Evolutionary conservation across 225 moss, liverwort and hornwort species (phyloP).

Genomic region (Pseudisothecium myosuroides): DNA sequence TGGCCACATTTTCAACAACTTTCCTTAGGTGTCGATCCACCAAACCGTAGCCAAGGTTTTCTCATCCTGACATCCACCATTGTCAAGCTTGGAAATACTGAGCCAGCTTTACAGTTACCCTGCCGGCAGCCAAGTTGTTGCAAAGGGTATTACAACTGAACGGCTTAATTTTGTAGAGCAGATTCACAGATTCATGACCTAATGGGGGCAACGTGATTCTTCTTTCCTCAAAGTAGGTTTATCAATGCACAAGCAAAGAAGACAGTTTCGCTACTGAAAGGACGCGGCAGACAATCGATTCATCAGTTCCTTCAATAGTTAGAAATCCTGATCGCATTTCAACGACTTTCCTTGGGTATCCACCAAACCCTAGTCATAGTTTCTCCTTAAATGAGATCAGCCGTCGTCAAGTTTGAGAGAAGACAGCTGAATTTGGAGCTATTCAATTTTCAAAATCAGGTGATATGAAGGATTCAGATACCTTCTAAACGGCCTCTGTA

Average conservation of each 20-base stretch:
- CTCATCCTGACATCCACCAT: too few species aligned
- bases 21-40: neutral
- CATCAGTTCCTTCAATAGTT: neutral
- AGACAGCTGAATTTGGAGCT: neutral
- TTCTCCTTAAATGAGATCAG: neutral
- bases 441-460: neutral
- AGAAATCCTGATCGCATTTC: neutral
- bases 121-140: neutral
- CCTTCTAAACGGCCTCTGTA: neutral
- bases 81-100: too few species aligned
- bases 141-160: neutral
- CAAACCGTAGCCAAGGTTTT: neutral
- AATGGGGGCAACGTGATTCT: neutral
- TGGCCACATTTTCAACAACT: neutral
- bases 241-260: neutral
- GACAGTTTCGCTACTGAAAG: neutral
- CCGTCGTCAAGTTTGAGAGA: neutral
- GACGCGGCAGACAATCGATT: neutral
- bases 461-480: neutral
- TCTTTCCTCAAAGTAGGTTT: neutral
- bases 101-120: too few species aligned
- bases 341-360: neutral
- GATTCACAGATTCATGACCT: neutral
- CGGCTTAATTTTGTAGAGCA: neutral
- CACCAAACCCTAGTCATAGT: neutral